Base-by-base conservation (phyloP, 2,329 filamentous ascomycete genomes). In the Zymoseptoria ardabiliae region DNA sequence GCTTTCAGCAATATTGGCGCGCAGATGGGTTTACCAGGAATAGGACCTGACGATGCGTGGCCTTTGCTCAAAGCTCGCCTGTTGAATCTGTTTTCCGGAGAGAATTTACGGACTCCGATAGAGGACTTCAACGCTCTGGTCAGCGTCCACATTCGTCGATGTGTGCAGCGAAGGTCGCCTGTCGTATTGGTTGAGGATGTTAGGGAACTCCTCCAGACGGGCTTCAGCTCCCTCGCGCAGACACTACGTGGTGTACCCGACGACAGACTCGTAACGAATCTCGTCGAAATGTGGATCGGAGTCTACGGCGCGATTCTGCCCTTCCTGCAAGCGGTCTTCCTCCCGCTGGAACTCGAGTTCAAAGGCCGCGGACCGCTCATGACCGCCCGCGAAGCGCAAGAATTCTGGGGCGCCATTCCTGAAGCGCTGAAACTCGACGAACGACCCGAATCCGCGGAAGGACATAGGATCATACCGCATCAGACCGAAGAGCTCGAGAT, bases 261-360 rank as follows among this genome's bases (percentile, higher is more conserved):
- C 69, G 92, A 96, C 61, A 84, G 88, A 35, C 82, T 97, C n/a
- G 91, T 97, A 21, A 90, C 91, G 0, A 86, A 91, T 58, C 80
- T 99, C 0, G 93, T 97, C 2, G 91, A 96, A 71, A 86, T 97
- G 70, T 99, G 94, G 94, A 84, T 95, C 60, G 86, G 94, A 53
- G 92, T 94, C 0, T 97, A 97, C 69, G 93, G 91, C 2, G 89
- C 85, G 6, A 90, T 97, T 45, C 76, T 97, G 4, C 94, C 94
- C 0, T 97, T 96, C 70, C 86, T 99, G 68, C 93, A 97, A 76
- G 91, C 93, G 1, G 92, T 97, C 0, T 97, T 99, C 71, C 78
- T 99, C 1, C 94, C 92, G 0, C 78, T 99, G 1, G 94, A 99
- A 70, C 83, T 96, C 10, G 94, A 99, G 72, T 96, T 99, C 71